Evolutionary conservation across 495 filamentous ascomycete genomes (phyloP).

Genomic region (Xylaria grammica): DNA sequence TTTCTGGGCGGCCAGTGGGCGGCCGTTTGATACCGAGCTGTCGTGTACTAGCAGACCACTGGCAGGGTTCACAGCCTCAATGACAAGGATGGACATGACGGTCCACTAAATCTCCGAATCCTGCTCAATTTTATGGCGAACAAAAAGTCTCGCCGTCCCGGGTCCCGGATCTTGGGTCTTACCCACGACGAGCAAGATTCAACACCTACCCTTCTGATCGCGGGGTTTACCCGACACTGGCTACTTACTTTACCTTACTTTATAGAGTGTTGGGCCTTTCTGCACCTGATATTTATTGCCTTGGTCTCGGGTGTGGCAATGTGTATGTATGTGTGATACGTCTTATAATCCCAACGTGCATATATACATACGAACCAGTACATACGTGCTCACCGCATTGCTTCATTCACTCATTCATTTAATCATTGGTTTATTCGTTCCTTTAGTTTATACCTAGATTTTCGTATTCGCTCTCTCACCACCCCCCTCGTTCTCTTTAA

Average conservation of each 20-base stretch:
- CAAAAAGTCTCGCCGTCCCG: not conserved
- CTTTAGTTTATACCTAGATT: not conserved
- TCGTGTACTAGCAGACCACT: not conserved
- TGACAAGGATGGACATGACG: constrained; percentile 1
- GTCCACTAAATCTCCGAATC: constrained; percentile 19
- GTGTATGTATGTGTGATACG: no score
- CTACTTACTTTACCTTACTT: not conserved
- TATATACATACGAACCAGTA: not conserved
- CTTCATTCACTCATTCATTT: not conserved
- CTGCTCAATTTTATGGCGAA: not conserved
- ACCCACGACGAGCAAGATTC: not conserved
- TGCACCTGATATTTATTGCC: no score
- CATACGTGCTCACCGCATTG: not conserved
- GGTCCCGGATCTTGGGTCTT: no score
- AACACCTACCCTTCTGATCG: not conserved
- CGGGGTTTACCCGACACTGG: not conserved
- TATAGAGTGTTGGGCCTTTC: no score
- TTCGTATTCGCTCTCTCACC: not conserved
- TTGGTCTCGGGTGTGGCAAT: no score
- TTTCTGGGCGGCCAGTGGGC: not conserved
- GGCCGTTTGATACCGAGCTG: constrained; percentile 2
- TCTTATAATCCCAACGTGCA: constrained; percentile 1
- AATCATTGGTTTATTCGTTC: not conserved
- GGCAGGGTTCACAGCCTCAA: constrained; percentile 25
- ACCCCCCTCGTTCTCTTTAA: not conserved